Percentiles rank a stretch among this genome's conserved stretches.
phyloP scores from a whole-genome alignment of 2,329 filamentous ascomycete genomes.

The Hypomyces perniciosus region DNA sequence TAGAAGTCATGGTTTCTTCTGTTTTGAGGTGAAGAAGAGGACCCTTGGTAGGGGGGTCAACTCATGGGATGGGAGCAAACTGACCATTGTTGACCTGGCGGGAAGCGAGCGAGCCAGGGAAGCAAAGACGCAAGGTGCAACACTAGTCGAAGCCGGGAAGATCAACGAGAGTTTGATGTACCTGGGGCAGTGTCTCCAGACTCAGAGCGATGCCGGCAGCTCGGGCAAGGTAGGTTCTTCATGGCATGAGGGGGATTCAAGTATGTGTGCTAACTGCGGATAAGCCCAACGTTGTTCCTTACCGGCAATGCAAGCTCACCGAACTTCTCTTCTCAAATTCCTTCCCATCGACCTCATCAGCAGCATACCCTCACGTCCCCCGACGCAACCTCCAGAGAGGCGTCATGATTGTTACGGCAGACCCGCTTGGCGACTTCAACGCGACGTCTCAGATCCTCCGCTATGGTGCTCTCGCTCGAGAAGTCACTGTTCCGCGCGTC shows the following conservation, averaged over 20 bases:
- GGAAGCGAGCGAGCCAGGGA: conserved; percentile 90
- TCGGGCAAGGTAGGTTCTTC: conserved; percentile 58
- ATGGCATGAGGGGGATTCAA: neutral
- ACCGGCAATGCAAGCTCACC: conserved; percentile 78
- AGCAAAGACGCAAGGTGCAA: conserved; percentile 89
- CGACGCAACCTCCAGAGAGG: conserved; percentile 73
- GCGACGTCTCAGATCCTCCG: conserved; percentile 93
- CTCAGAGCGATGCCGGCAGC: conserved; percentile 75
- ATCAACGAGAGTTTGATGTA: conserved; percentile 99
- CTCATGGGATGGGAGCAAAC: conserved; percentile 67
- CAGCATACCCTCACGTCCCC: conserved; percentile 29
- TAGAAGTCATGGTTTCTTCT: conserved; percentile 93
- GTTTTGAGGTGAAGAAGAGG: conserved; percentile 87
- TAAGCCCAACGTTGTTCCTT: conserved; percentile 68
- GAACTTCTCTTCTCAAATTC: conserved; percentile 85
- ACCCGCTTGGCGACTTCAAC: conserved; percentile 90
- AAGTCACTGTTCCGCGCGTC: conserved; percentile 85
- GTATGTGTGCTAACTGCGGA: conserved; percentile 15
- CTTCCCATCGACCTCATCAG: conserved; percentile 57
- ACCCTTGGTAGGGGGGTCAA: conserved; percentile 37
- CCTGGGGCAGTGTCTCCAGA: conserved; percentile 90
- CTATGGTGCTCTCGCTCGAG: conserved; percentile 86
- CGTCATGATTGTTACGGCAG: conserved; percentile 94
- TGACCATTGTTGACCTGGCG: conserved; percentile 88
- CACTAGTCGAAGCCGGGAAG: conserved; percentile 90